Conservation (phyloP, 1,139 yeast species). For the Scheffersomyces stambukii region DNA sequence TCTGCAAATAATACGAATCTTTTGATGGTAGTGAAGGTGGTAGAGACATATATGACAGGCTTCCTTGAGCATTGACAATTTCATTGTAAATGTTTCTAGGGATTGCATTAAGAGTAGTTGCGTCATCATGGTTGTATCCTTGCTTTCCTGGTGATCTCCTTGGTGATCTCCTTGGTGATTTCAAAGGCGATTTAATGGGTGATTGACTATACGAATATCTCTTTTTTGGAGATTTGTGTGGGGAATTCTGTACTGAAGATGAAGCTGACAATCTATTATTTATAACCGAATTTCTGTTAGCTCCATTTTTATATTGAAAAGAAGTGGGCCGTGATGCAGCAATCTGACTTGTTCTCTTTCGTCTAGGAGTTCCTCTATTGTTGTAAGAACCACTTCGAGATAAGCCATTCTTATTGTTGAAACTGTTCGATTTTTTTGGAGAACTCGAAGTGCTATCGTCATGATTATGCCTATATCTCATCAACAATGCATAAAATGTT, state of each 20-base stretch:
- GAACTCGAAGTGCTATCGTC: slow-evolving; percentile 19
- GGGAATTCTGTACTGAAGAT: slow-evolving; percentile 23
- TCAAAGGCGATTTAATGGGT: slow-evolving; percentile 20
- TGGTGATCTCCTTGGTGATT: slow-evolving; percentile 22
- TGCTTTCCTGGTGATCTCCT: slow-evolving; percentile 1
- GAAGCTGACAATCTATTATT: slow-evolving; percentile 11
- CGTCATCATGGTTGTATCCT: slow-evolving; percentile 1
- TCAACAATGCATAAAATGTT: slow-evolving; percentile 65
- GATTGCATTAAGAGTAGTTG: slow-evolving; percentile 25
- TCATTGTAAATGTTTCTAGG: slow-evolving; percentile 48
- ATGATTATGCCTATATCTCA: slow-evolving; percentile 51
- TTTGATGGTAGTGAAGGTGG: slow-evolving; percentile 44
- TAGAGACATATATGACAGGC: slow-evolving; percentile 20
- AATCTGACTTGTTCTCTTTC: slow-evolving; percentile 47
- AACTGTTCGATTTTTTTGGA: slow-evolving; percentile 16
- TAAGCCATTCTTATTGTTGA: slow-evolving; percentile 17
- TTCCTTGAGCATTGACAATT: slow-evolving; percentile 38
- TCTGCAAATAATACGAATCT: slow-evolving; percentile 16
- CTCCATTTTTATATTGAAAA: slow-evolving; percentile 36
- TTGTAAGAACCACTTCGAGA: slow-evolving; percentile 18
- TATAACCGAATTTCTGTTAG: slow-evolving; percentile 19
- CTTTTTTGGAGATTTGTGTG: slow-evolving; percentile 13
- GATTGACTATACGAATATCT: slow-evolving; percentile 13
- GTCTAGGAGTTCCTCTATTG: slow-evolving; percentile 28
- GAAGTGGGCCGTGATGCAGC: slow-evolving; percentile 58